Evolutionary conservation across 2,329 filamentous ascomycete genomes (phyloP), one percentile per base, ranked within the genome.

Genomic region (Ceratocystis papillata): DNA sequence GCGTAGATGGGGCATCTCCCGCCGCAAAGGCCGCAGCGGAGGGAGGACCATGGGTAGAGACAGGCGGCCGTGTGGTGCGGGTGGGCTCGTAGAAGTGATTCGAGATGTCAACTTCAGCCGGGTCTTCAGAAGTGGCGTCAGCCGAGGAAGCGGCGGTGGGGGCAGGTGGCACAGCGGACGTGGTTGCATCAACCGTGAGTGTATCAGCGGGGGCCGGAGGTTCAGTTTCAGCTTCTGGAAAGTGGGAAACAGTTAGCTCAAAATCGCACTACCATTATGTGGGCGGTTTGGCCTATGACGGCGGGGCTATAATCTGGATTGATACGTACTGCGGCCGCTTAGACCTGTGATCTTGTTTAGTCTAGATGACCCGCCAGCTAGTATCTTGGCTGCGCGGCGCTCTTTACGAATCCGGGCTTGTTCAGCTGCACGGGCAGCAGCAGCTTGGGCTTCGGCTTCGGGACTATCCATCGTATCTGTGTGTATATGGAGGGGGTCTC

Each of bases 101-200:
- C n/a, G 87, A 89, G 70, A 93, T 90, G 73, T 92, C 88, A 69
- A 90, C 81, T 74, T 91, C 89, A 4, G 86, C 87, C 5, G 88
- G 88, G 71, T 89, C 87, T 66, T 80, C 83, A 20, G 41, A 53
- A 48, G 71, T 62, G 50, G 76, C 10, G 74, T 66, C 53, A 72
- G 37, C 37, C 10, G 70, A 30, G 3, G 73, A 67, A 46, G 71
- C 70, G 45, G 70, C 69, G 41, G 71, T 69, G 22, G 73, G 69
- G 28, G 73, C 69, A 60, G 37, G 74, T 69, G 7, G 74, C 67
- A 53, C 37, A 4, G 12, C 4, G 10, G 37, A 41, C 10, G 12
- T 41, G 12, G 37, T 15, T 41, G 10, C 37, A 41, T 41, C 37
- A 41, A 12, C 37, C 37, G 37, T 41, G 37, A 1, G 3, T 41